phyloP scores from a whole-genome alignment of 2,329 filamentous ascomycete species.

The Fusarium irregulare region DNA sequence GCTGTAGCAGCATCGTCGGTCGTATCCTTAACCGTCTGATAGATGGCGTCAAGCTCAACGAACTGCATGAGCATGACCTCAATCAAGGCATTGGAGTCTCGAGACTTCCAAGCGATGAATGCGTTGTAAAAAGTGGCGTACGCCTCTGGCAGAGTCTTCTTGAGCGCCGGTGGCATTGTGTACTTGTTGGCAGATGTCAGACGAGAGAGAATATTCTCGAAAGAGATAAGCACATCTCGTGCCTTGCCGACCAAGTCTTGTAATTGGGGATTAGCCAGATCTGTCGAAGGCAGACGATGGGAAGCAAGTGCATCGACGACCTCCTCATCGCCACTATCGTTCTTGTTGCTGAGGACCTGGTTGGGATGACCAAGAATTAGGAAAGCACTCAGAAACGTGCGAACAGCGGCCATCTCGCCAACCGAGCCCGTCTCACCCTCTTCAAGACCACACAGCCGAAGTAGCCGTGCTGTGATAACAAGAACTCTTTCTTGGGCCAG shows the following conservation, averaged over 20 bases:
- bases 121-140: constrained; percentile 82
- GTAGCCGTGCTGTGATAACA: constrained; percentile 71
- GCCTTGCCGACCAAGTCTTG: constrained; percentile 82
- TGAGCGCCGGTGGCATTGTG: constrained; percentile 70
- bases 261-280: constrained; percentile 70
- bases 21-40: constrained; percentile 83
- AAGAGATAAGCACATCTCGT: constrained; percentile 79
- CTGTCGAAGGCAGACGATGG: constrained; percentile 53
- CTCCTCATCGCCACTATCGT: constrained; percentile 67
- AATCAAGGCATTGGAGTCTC: constrained; percentile 80
- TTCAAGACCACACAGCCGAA: constrained; percentile 76
- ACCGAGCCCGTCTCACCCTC: constrained; percentile 73
- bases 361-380: constrained; percentile 83
- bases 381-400: constrained; percentile 83
- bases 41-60: constrained; percentile 84
- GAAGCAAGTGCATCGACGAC: constrained; percentile 55
- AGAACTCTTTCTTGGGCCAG: constrained; percentile 76
- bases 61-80: constrained; percentile 90
- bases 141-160: constrained; percentile 72
- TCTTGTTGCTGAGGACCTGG: constrained; percentile 80
- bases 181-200: constrained; percentile 74
- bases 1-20: constrained; percentile 78
- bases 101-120: constrained; percentile 86
- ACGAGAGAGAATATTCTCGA: constrained; percentile 77
- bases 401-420: constrained; percentile 75